These are phyloP conservation scores for Fusarium robinianum DNA, from an alignment of 2,329 filamentous ascomycete species.

Conservation along the genomic window DNA sequence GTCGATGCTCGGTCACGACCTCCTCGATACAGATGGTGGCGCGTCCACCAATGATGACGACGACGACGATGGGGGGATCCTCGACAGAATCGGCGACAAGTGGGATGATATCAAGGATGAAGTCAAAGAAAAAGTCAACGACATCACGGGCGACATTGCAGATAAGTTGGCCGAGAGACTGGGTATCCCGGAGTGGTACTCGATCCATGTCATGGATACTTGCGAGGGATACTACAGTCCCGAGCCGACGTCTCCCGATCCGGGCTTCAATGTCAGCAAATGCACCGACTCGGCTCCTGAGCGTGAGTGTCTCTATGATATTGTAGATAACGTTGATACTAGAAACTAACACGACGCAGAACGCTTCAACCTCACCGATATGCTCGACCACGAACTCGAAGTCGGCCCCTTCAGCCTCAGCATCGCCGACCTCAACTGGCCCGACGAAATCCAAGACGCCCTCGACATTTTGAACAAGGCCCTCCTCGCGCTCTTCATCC, in stretches of 20 bases:
- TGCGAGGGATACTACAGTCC: slow-evolving; percentile 54
- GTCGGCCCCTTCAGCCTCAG: slow-evolving; percentile 51
- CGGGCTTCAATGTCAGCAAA: slow-evolving; percentile 50
- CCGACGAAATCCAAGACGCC: slow-evolving; percentile 50
- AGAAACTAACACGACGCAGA: slow-evolving; percentile 30
- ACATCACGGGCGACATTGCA: slow-evolving; percentile 46
- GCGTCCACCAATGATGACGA: slow-evolving; percentile 34
- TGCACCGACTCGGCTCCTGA: slow-evolving; percentile 48
- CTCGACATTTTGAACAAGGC: slow-evolving; percentile 54
- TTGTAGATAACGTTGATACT: too few species aligned
- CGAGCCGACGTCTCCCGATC: slow-evolving; percentile 45
- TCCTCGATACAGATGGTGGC: slow-evolving; percentile 33
- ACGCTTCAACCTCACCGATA: slow-evolving; percentile 52
- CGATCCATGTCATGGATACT: slow-evolving; percentile 52
- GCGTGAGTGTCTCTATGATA: slow-evolving; percentile 38
- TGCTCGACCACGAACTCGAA: slow-evolving; percentile 52
- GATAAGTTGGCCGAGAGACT: slow-evolving; percentile 49
- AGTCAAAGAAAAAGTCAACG: slow-evolving; percentile 45
- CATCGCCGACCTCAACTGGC: slow-evolving; percentile 52
- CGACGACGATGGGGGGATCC: slow-evolving; percentile 32
- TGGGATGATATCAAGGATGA: slow-evolving; percentile 41
- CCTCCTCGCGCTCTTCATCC: slow-evolving; percentile 53
- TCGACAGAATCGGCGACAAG: slow-evolving; percentile 39
- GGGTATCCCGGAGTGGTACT: slow-evolving; percentile 57
- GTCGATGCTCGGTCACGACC: slow-evolving; percentile 45